A percentile compares a stretch with the other conserved stretches of the same genome.
These are phyloP conservation scores for Begonia peltatifolia DNA, from an alignment of 306 rosid genomes.

Conservation along the genomic window DNA sequence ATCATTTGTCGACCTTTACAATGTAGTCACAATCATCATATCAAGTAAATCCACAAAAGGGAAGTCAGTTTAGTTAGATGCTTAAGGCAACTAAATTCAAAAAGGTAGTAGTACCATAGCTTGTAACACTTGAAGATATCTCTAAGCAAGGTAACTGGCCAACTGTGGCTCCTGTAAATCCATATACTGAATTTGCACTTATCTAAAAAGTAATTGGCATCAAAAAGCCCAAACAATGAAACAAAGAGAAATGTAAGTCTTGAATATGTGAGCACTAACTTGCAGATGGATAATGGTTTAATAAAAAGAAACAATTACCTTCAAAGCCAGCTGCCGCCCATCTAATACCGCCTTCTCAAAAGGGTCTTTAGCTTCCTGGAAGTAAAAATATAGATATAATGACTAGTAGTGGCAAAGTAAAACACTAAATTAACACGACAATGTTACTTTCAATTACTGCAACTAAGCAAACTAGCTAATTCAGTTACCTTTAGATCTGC, in stretches of 20 bases:
- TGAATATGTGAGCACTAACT: background rate
- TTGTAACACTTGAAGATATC: constrained; percentile 99
- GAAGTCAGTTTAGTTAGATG: constrained; percentile 1
- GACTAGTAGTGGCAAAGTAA: background rate
- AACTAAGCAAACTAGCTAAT: constrained; percentile 3
- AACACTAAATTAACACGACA: constrained; percentile 7
- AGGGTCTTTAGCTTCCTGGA: constrained; percentile 86
- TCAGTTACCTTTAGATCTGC: constrained; percentile 72
- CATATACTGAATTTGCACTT: constrained; percentile 97
- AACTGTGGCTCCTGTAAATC: constrained; percentile 93
- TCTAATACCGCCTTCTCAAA: constrained; percentile 93
- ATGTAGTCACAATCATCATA: constrained; percentile 16
- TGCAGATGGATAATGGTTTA: constrained; percentile 7
- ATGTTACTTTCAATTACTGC: constrained; percentile 7
- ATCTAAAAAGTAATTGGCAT: constrained; percentile 29
- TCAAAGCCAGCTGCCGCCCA: constrained; percentile 88
- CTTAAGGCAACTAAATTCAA: constrained; percentile 9
- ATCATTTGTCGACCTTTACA: constrained; percentile 89
- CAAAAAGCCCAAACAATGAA: constrained; percentile 6
- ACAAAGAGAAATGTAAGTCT: background rate
- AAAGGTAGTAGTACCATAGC: constrained; percentile 60
- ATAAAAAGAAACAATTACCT: constrained; percentile 29
- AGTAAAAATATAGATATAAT: constrained; percentile 5
- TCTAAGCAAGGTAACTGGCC: constrained; percentile 90
- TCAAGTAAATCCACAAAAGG: constrained; percentile 12